phyloP scores from a whole-genome alignment of 805 yeast species.

The Monosporozyma servazzii region DNA sequence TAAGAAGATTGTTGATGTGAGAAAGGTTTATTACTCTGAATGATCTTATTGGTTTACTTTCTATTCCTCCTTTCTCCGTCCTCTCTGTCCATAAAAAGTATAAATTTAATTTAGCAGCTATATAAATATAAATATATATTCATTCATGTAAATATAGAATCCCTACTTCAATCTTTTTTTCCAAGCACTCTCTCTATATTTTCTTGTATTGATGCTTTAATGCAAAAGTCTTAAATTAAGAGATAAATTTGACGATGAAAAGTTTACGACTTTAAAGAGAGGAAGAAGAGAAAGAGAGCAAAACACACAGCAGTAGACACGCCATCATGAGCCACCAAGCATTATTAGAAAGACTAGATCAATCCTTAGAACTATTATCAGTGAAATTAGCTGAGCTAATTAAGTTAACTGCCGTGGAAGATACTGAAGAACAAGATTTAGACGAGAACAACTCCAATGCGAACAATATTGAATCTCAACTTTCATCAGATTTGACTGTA shows the following conservation, averaged over 20 bases:
- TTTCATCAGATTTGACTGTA: conserved; percentile 14
- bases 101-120: no score
- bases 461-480: conserved; percentile 3
- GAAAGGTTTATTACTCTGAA: conserved; percentile 74
- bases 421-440: conserved; percentile 8
- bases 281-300: neutral
- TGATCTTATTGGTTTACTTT: neutral
- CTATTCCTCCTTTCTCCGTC: neutral
- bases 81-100: neutral
- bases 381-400: conserved; percentile 24
- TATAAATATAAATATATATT: neutral
- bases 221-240: neutral
- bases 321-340: conserved; percentile 26
- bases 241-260: neutral
- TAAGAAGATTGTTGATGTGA: conserved; percentile 86
- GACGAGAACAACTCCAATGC: conserved; percentile 8
- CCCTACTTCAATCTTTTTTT: neutral
- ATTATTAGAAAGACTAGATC: conserved; percentile 24
- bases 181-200: neutral
- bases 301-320: neutral
- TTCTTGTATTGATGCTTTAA: neutral
- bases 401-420: conserved; percentile 18
- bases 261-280: neutral
- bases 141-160: neutral
- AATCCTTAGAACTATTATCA: conserved; percentile 23